A percentile compares a stretch with the other conserved stretches of the same genome.
Conservation (phyloP, 441 rosid genomes). For the Erysimum pusillum region DNA sequence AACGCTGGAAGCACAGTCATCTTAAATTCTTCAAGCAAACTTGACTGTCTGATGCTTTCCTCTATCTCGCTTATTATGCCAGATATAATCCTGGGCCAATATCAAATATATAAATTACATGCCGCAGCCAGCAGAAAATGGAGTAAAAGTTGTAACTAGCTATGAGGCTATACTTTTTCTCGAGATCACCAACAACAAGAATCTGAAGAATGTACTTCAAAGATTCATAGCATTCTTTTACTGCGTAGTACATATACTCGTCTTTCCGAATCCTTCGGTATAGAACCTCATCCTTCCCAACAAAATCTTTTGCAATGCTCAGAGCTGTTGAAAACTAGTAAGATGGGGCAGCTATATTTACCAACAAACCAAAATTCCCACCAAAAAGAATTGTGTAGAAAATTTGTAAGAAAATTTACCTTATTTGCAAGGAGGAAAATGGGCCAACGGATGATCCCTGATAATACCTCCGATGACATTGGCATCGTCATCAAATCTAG, state of each 20-base stretch:
- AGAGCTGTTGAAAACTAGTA: conserved; percentile 84
- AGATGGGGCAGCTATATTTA: conserved; percentile 50
- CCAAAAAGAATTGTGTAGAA: conserved; percentile 16
- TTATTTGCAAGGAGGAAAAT: conserved; percentile 93
- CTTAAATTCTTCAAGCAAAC: conserved; percentile 79
- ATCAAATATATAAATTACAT: conserved; percentile 8
- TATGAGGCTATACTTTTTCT: conserved; percentile 70
- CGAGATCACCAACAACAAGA: conserved; percentile 82
- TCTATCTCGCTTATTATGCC: conserved; percentile 75
- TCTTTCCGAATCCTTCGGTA: conserved; percentile 79
- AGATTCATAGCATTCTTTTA: conserved; percentile 89
- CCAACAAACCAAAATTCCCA: conserved; percentile 38
- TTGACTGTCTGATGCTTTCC: conserved; percentile 72
- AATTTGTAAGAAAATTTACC: conserved; percentile 53
- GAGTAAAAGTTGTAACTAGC: conserved; percentile 18
- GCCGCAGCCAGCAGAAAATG: conserved; percentile 19
- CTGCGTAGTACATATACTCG: conserved; percentile 87
- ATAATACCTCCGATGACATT: conserved; percentile 70
- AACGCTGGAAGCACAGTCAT: conserved; percentile 79
- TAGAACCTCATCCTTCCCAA: conserved; percentile 75
- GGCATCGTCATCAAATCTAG: conserved; percentile 92
- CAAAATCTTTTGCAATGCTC: conserved; percentile 86
- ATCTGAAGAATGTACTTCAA: conserved; percentile 83
- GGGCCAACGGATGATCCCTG: conserved; percentile 88
- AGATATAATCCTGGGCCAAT: conserved; percentile 66